A percentile compares a stretch with the other conserved stretches of the same genome.
Evolutionary conservation across 2,329 filamentous ascomycete genomes (phyloP).

Genomic region (Diaporthe ilicicola): DNA sequence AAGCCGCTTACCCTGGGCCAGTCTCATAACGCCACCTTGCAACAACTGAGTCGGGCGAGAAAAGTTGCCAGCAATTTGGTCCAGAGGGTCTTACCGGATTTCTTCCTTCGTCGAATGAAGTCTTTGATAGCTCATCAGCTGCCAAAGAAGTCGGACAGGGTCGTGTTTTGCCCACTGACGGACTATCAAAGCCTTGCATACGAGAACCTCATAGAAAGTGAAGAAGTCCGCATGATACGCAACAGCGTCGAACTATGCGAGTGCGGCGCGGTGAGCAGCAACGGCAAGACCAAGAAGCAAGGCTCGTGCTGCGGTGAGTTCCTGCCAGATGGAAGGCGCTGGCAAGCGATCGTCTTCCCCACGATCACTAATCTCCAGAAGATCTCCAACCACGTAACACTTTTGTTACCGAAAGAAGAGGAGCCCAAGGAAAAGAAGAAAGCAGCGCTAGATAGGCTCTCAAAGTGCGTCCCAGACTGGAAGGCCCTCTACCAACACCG

Average conservation of each 20-base stretch:
- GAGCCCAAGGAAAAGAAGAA: conserved; percentile 77
- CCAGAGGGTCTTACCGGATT: conserved; percentile 84
- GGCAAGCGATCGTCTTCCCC: conserved; percentile 85
- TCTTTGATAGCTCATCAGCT: conserved; percentile 89
- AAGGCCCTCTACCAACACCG: conserved; percentile 75
- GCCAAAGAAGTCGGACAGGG: conserved; percentile 91
- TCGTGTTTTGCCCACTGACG: conserved; percentile 94
- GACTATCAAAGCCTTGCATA: conserved; percentile 84
- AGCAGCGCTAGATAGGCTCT: conserved; percentile 78
- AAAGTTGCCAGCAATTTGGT: conserved; percentile 86
- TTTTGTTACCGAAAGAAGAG: conserved; percentile 71
- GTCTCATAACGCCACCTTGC: conserved; percentile 87
- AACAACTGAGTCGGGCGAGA: conserved; percentile 82
- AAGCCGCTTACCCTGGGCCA: conserved; percentile 86
- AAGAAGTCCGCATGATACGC: conserved; percentile 74
- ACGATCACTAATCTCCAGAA: conserved; percentile 85
- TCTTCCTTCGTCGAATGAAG: conserved; percentile 94
- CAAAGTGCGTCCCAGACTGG: conserved; percentile 81
- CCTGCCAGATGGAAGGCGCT: conserved; percentile 70
- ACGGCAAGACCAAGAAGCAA: conserved; percentile 61
- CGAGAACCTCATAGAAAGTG: conserved; percentile 78
- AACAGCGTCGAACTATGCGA: conserved; percentile 72
- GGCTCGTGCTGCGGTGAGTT: conserved; percentile 82
- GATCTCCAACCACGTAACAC: conserved; percentile 89
- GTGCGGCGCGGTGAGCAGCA: conserved; percentile 64